phyloP scores from a whole-genome alignment of 345 rosid genomes.

The Hypericum androsaemum region DNA sequence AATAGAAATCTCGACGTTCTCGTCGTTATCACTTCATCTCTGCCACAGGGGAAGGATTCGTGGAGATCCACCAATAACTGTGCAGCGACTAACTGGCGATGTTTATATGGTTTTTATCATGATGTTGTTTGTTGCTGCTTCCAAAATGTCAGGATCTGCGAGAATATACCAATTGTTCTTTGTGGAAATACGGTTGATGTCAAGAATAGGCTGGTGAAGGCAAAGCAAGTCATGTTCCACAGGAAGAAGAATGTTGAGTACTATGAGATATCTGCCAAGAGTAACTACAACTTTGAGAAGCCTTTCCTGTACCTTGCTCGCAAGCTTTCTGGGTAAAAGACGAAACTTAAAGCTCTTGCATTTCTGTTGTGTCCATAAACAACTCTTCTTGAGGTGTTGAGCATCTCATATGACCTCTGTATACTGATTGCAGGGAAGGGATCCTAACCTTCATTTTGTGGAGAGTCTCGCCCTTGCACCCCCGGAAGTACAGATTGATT shows the following conservation, averaged over 20 bases:
- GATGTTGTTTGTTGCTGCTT: not conserved
- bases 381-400: no score
- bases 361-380: no score
- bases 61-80: no score
- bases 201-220: conserved; percentile 91
- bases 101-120: not conserved
- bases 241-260: conserved; percentile 89
- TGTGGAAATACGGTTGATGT: conserved; percentile 95
- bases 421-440: not conserved
- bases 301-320: conserved; percentile 88
- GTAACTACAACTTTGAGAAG: conserved; percentile 88
- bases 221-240: conserved; percentile 85
- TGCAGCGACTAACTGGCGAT: no score
- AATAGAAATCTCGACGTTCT: no score
- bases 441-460: conserved; percentile 2
- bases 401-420: no score
- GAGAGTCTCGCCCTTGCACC: not conserved
- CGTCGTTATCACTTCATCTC: no score
- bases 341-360: no score
- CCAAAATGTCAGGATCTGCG: conserved; percentile 51
- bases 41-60: no score
- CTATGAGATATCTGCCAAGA: conserved; percentile 91
- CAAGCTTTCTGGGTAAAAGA: conserved; percentile 68
- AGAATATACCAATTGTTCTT: conserved; percentile 78
- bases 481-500: not conserved